Base-by-base conservation (phyloP, 1,284 basidiomycete species). In the Kalmanozyma brasiliensis region DNA sequence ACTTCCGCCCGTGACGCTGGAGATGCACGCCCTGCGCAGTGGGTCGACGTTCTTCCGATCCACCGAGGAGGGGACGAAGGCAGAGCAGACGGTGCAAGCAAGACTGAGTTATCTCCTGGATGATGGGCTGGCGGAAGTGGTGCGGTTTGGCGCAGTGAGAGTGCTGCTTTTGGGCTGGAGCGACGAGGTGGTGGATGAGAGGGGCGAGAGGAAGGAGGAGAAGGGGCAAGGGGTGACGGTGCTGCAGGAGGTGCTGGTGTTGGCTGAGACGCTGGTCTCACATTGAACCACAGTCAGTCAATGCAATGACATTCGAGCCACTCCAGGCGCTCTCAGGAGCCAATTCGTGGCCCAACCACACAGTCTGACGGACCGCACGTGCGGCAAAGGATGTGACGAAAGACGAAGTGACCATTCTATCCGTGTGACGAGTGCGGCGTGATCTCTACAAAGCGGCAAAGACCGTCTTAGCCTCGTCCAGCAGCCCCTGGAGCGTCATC, bases 61-160 rank as follows among this genome's bases (percentile, higher is more conserved):
- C 19, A 8, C n/a, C 24, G 23, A 19, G 24, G 16, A 17, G 16
- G 14, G 13, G 8, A 7, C 5, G 4, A 3, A 24, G 10, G 14
- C 1, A 20, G 7, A 33, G 10, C 4, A 33, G 4, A 26, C 17
- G 1, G 17, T 20, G 2, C 10, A 49, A 10, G 24, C 24, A 4
- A 49, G n/a, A 17, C 17, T 57, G 11, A 23, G 13, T 2, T 55
- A 45, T 32, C 2, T 16, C 3, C 9, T 56, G 1, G 34, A 35
- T 3, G 19, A 26, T 16, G 20, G 23, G 16, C 26, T 17, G 1
- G 24, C 32, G 3, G 5, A 8, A 7, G 30, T 36, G 20, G 32
- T 64, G 1, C 17, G 56, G 4, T 59, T 65, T 17, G 62, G 62
- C 19, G 37, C 42, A 10, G 8, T 59, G 2, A 20, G 62, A 4